Conservation (phyloP, 495 filamentous ascomycete genomes). For the Aspergillus nanangensis region DNA sequence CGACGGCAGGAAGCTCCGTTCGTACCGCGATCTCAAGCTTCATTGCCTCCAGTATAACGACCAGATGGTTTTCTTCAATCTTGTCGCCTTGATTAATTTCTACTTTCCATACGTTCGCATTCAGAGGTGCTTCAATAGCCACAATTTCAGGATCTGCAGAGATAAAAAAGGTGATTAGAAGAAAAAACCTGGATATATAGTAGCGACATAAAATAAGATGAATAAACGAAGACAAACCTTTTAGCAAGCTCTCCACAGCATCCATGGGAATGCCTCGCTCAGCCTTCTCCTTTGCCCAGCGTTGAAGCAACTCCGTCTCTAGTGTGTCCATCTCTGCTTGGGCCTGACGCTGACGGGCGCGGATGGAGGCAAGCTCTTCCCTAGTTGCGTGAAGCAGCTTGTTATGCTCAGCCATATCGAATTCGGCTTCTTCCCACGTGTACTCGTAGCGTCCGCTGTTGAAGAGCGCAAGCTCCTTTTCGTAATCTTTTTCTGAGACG, state of each 20-base stretch:
- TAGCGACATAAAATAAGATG: too few relatives aligned
- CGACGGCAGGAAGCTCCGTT: constrained; percentile 18
- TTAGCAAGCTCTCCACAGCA: constrained; percentile 35
- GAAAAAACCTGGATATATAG: too few relatives aligned
- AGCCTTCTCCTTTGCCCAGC: constrained; percentile 45
- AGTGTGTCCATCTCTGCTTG: constrained; percentile 43
- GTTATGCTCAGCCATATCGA: constrained; percentile 54
- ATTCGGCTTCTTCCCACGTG: constrained; percentile 39
- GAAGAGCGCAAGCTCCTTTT: constrained; percentile 33
- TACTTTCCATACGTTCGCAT: constrained; percentile 59
- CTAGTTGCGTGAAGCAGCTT: constrained; percentile 31
- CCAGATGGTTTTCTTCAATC: constrained; percentile 26
- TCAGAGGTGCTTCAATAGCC: constrained; percentile 41
- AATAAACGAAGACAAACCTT: too few relatives aligned
- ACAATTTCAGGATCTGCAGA: constrained; percentile 40
- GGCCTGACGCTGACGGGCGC: constrained; percentile 34
- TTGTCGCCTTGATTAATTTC: constrained; percentile 37
- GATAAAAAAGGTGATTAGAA: too few relatives aligned
- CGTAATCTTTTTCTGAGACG: constrained; percentile 46
- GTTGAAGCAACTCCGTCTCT: constrained; percentile 38
- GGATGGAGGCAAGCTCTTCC: constrained; percentile 38
- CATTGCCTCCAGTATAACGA: constrained; percentile 50
- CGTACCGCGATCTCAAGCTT: constrained; percentile 50
- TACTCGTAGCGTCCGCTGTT: constrained; percentile 46
- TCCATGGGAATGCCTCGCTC: constrained; percentile 36